Evolutionary conservation across 75 land plant species (phyloP).

Genomic region (Picea sitchensis): DNA sequence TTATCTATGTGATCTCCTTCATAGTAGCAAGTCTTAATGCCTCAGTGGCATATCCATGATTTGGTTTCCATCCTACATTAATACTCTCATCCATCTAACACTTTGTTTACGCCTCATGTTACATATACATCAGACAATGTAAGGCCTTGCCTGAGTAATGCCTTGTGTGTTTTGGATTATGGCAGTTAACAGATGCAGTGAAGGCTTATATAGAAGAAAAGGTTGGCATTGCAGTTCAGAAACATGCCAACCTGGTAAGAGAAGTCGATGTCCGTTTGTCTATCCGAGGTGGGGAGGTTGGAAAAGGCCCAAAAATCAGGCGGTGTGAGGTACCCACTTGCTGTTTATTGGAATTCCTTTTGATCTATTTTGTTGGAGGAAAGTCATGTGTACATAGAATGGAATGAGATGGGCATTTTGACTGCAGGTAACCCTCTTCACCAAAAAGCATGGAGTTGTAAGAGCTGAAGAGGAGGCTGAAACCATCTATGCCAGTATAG

Average conservation of each 20-base stretch:
- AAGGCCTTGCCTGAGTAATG: conserved; percentile 10
- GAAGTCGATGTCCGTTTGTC: conserved; percentile 95
- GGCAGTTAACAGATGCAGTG: conserved; percentile 67
- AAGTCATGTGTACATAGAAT: background rate
- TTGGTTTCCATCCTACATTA: background rate
- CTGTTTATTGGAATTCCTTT: conserved; percentile 1
- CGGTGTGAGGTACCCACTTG: conserved; percentile 74
- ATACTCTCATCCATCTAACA: background rate
- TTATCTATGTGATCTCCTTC: background rate
- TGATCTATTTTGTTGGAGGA: background rate
- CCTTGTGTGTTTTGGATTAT: background rate
- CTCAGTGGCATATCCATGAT: too few species aligned
- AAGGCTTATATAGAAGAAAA: conserved; percentile 80
- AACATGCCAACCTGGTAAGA: conserved; percentile 68
- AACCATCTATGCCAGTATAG: conserved; percentile 72
- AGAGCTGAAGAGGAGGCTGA: conserved; percentile 90
- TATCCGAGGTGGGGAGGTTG: conserved; percentile 79
- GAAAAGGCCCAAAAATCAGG: conserved; percentile 71
- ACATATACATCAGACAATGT: background rate
- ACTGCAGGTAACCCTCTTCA: conserved; percentile 79
- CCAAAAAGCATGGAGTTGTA: conserved; percentile 91
- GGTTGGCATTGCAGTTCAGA: conserved; percentile 91
- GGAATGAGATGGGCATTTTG: background rate
- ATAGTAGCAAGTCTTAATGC: too few species aligned
- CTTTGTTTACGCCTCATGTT: background rate